Evolutionary conservation across 2,329 filamentous ascomycete species (phyloP), one percentile per base, ranked within the genome.

Genomic region (Trichoderma semiorbis): DNA sequence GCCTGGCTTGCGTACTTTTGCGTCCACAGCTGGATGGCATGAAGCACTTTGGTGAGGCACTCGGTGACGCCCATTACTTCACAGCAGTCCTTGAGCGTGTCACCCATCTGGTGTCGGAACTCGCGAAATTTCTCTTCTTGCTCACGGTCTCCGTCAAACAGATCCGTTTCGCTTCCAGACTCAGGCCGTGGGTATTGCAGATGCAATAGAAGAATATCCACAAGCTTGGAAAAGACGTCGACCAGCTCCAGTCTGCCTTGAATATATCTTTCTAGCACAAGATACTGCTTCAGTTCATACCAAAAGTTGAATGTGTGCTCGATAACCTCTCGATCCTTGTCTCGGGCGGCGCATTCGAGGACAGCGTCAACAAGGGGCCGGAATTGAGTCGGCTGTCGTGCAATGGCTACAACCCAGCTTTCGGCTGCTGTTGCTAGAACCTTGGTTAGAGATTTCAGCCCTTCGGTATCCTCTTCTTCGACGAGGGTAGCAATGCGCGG

Each of bases 231-330:
- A 81, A 94, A 99, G 61, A 98, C 85, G 75, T 97, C 93, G 43
- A 93, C 86, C 70, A 94, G 89, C 76, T 92, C 87, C 74, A 94
- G 81, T 66, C 95, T 90, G 53, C 95, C 92, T 77, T 94, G 88
- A 66, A 93, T 92, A 79, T 98, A 99, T 75, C 92, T 92, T 43
- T 98, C 95, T 68, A 99, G 83, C 2, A 95, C 94, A 62, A 99
- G 86, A 80, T 97, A 98, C 80, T 98, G 94, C 85, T 99, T 99
- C 61, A 99, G 87, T 79, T 99, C 96, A 80, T 97, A 98, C 96
- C 96, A 99, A 84, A 99, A 98, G 75, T 90, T 90, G 82, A 99
- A 99, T 0, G 97, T 99, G 77, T 96, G 90, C 69, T 94, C 93
- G 74, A 99, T 94, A 5, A 95, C 94, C 75, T 99, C 96, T 73